A percentile compares a stretch with the other conserved stretches of the same genome.
phyloP scores from a whole-genome alignment of 2,329 filamentous ascomycete genomes.

The Verruconis gallopava region DNA sequence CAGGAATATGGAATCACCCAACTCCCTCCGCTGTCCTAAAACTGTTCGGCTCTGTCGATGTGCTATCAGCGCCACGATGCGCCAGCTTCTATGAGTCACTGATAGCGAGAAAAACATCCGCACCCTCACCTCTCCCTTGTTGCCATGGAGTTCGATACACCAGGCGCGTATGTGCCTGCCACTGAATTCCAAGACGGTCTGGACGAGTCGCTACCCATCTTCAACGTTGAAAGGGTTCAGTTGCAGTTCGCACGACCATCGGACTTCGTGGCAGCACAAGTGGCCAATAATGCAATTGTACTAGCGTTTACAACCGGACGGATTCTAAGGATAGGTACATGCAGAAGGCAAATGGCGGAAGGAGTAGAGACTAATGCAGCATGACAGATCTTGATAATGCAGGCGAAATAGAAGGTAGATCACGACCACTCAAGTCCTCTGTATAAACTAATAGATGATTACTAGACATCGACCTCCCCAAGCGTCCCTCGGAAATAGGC shows the following conservation, averaged over 20 bases:
- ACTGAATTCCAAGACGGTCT: constrained; percentile 47
- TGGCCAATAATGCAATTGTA: constrained; percentile 92
- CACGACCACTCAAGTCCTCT: not conserved
- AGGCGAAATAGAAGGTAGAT: constrained; percentile 34
- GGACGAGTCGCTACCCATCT: constrained; percentile 65
- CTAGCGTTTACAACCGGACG: constrained; percentile 84
- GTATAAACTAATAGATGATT: not conserved
- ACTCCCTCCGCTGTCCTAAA: no score
- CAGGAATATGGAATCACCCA: no score
- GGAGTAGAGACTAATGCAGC: constrained; percentile 12
- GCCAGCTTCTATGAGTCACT: no score
- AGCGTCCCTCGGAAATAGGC: constrained; percentile 80
- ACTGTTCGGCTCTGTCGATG: no score
- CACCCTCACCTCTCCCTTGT: not conserved
- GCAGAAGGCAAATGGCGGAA: not conserved
- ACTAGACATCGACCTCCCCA: constrained; percentile 88
- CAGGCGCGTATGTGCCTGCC: constrained; percentile 60
- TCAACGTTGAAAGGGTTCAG: constrained; percentile 84
- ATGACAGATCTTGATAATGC: constrained; percentile 10
- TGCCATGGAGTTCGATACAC: constrained; percentile 22
- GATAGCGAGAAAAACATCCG: no score
- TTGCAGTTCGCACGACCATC: constrained; percentile 89
- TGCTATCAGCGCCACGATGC: no score
- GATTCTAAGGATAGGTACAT: constrained; percentile 60
- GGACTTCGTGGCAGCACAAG: constrained; percentile 91